Base-by-base conservation (phyloP, 768 basidiomycete genomes). In the Mycena polygramma region DNA sequence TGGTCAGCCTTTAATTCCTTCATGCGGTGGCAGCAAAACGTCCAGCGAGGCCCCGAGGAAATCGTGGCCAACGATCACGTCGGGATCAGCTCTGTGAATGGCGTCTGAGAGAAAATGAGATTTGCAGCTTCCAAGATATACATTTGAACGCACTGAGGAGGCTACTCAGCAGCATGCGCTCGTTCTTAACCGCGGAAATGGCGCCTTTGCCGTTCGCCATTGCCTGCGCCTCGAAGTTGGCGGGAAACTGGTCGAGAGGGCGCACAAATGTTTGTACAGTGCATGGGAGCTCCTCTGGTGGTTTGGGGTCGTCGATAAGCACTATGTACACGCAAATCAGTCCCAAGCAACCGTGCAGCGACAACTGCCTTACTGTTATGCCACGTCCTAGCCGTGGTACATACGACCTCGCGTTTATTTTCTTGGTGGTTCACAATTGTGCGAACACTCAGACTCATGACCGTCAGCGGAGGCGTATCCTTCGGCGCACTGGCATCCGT, bases 341-440 rank as follows among this genome's bases (percentile, higher is more conserved):
- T 60, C 49, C 57, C 54, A 19, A 45, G 37, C 41, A 9, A 48
- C n/a, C 22, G 37, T 24, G 45, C 36, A 49, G 36, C 30, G 60
- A 36, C 37, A 66, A n/a, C 26, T 78, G 85, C 7, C 61, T 11
- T 57, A 89, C 88, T 83, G 66, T 87, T 85, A 62, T 85, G 89
- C 96, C 97, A 99, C 36, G 92, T 92, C 41, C 97, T 86, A 5
- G 91, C 89, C 0, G 93, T 92, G 3, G 89, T 88, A 73, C 95
- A 97, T 5, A 99, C 92, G 48, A 99, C 82, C 80, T 99, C 98
- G n/a, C 94, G 90, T 75, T 92, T 95, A 80, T 98, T 99, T 75
- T 94, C 93, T 46, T 90, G 88, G 79, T 98, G 95, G 77, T 99
- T 99, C 48, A 99, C 91, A 61, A 99, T 92, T 0, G 96, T 96